A percentile compares a stretch with the other conserved stretches of the same genome.
phyloP scores from a whole-genome alignment of 371 early-diverging fungal species.

The Mucor velutinosus region DNA sequence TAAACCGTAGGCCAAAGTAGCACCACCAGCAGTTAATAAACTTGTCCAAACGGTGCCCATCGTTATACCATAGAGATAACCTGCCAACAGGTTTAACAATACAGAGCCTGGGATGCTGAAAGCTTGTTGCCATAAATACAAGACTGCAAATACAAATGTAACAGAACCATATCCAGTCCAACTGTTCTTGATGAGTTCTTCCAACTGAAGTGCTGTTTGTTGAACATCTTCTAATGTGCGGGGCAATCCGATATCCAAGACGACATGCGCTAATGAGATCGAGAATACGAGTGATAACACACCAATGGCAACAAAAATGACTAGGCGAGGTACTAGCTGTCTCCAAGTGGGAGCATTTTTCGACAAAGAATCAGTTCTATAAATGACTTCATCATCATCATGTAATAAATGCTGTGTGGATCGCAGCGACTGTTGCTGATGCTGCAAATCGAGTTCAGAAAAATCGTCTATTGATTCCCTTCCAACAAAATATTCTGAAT shows the following conservation, averaged over 20 bases:
- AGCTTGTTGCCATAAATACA: constrained; percentile 58
- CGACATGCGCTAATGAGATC: constrained; percentile 36
- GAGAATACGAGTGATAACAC: constrained; percentile 38
- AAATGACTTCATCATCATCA: constrained; percentile 26
- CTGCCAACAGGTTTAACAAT: constrained; percentile 45
- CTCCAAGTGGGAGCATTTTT: constrained; percentile 24
- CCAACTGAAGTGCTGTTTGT: constrained; percentile 39
- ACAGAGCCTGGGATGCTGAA: constrained; percentile 55
- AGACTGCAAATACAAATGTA: constrained; percentile 40
- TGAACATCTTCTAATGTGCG: constrained; percentile 45
- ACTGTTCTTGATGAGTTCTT: constrained; percentile 28
- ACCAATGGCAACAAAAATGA: constrained; percentile 36
- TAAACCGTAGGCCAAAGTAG: constrained; percentile 47
- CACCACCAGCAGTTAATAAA: constrained; percentile 45
- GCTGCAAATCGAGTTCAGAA: constrained; percentile 4
- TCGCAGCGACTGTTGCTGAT: neutral
- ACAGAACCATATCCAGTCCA: constrained; percentile 41
- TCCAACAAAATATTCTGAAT: neutral
- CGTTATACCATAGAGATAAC: constrained; percentile 45
- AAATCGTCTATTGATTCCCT: neutral
- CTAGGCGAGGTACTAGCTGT: constrained; percentile 34
- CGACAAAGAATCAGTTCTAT: constrained; percentile 3
- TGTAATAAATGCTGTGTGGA: neutral
- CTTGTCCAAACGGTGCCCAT: constrained; percentile 45
- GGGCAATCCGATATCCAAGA: constrained; percentile 42